A percentile compares a stretch with the other conserved stretches of the same genome.
Conservation (phyloP, 805 yeast species). For the Cyberlindnera euphorbiiphila region DNA sequence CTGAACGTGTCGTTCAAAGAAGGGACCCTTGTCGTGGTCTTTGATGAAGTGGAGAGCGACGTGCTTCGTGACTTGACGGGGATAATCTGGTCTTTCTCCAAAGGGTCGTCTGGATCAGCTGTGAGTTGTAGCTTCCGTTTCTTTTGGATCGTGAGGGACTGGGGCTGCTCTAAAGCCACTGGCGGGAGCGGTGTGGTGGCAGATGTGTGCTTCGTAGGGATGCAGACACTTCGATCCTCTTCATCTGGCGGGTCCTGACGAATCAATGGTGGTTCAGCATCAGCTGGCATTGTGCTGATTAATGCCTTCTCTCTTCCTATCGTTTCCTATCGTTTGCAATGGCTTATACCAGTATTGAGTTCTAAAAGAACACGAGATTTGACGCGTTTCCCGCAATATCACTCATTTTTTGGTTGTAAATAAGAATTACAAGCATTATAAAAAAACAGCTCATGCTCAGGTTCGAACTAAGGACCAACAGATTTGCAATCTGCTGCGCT, state of each 20-base stretch:
- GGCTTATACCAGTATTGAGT: no score
- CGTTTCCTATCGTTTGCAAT: no score
- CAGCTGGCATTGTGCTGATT: no score
- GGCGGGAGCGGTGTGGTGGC: conserved; percentile 4
- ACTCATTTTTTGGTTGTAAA: no score
- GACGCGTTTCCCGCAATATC: no score
- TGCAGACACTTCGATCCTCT: conserved; percentile 1
- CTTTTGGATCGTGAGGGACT: conserved; percentile 4
- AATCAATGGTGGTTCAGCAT: no score
- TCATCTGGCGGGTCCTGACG: neutral
- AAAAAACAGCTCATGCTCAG: conserved; percentile 39
- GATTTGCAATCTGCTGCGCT: conserved; percentile 99
- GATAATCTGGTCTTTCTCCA: neutral
- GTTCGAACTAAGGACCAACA: conserved; percentile 96
- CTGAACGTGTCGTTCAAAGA: conserved; percentile 8
- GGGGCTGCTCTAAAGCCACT: neutral
- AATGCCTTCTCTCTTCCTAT: no score
- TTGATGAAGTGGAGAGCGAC: conserved; percentile 1
- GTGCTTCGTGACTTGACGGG: neutral
- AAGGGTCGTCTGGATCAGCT: conserved; percentile 1
- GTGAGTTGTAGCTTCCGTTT: conserved; percentile 6
- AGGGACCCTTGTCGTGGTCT: conserved; percentile 3
- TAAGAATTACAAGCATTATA: neutral
- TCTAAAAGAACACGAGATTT: neutral
- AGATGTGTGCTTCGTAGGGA: conserved; percentile 2